Evolutionary conservation across 306 rosid species (phyloP), one percentile per base, ranked within the genome.

Genomic region (Urtica urens): DNA sequence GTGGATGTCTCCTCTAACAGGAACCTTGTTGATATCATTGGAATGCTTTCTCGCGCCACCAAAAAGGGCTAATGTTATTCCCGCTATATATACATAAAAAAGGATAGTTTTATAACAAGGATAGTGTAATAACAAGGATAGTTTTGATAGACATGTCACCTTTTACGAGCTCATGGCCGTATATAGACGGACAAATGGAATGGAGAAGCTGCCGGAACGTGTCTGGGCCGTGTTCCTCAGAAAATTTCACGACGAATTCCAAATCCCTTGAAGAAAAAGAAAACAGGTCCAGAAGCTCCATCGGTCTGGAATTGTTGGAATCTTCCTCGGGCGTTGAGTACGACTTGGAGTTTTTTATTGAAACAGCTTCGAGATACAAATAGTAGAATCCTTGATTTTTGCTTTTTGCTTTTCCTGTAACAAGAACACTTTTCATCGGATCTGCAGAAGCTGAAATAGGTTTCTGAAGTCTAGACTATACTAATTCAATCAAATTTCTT

Each of bases 161-260:
- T 79, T 90, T 90, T 59, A 90, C 94, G 62, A 90, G 92, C 49
- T 90, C 97, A 40, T 90, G 95, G n/a, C 99, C 99, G 33, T 74
- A 84, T 64, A 90, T 90, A 37, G 99, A 90, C 46, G 99, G 95
- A 71, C 95, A 90, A 54, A 90, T 67, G 47, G 99, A 81, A 38
- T 90, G 95, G 65, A 90, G 79, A 55, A 84, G 68, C 73, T 90
- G 95, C 50, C 82, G 69, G 68, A 90, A 90, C 60, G 82, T 70
- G 65, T 90, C 85, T 62, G 94, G 51, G 61, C 94, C 83, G 3
- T 77, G 74, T 67, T 90, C 94, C 70, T 62, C 69, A 0, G 67
- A 57, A 46, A 85, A 90, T 68, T 84, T 77, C 49, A 77, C 85
- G 38, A 90, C 72, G 64, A 81, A 90, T 78, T 90, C 92, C 71